A percentile compares a stretch with the other conserved stretches of the same genome.
phyloP scores from a whole-genome alignment of 2,329 filamentous ascomycete genomes.

The Aspergillus persii region DNA sequence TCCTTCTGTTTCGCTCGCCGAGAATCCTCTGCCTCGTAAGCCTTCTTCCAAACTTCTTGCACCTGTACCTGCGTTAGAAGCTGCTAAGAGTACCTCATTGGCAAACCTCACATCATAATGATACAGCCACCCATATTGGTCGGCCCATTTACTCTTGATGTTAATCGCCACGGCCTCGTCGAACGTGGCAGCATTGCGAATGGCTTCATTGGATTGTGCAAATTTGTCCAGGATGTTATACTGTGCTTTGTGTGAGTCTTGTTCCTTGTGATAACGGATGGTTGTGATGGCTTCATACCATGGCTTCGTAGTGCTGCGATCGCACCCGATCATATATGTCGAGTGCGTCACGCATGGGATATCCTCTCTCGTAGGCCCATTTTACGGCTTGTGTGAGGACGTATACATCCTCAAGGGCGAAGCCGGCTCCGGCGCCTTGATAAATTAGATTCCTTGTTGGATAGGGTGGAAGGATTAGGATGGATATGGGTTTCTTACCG shows the following conservation, averaged over 20 bases:
- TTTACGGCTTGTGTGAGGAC: conserved; percentile 8
- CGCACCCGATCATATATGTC: conserved; percentile 9
- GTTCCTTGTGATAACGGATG: background rate
- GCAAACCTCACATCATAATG: conserved; percentile 7
- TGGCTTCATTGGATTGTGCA: background rate
- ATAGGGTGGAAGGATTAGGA: background rate
- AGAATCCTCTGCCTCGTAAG: conserved; percentile 5
- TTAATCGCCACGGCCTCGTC: conserved; percentile 2
- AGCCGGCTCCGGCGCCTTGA: conserved; percentile 8
- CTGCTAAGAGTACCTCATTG: too few species aligned
- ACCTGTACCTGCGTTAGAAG: background rate
- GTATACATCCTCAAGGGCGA: conserved; percentile 15
- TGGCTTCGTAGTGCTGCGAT: conserved; percentile 10
- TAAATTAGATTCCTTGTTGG: background rate
- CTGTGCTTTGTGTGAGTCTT: background rate
- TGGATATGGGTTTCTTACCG: background rate
- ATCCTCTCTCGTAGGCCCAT: conserved; percentile 1
- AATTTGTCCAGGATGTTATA: conserved; percentile 11
- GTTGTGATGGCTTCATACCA: background rate
- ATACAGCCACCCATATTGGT: conserved; percentile 10
- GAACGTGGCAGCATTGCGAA: background rate
- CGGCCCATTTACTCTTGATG: conserved; percentile 8
- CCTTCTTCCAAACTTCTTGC: conserved; percentile 8
- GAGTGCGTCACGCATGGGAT: background rate
- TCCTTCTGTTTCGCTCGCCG: background rate